These are phyloP conservation scores for Solidago caesia DNA, from an alignment of 129 eudicot species.

Conservation along the genomic window DNA sequence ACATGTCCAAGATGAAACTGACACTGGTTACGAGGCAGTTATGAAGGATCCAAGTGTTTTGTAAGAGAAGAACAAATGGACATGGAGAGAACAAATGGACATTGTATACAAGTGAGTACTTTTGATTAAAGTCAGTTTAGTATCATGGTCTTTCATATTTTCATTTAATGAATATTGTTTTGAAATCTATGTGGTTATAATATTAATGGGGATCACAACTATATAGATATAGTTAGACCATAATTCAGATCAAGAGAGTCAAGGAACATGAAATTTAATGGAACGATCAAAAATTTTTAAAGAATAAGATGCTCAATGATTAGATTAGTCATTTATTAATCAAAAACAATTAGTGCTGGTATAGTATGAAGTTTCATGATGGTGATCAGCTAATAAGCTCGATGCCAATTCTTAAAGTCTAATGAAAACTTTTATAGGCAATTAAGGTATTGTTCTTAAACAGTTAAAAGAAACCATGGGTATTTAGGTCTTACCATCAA, in stretches of 20 bases:
- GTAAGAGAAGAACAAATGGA: constrained; percentile 54
- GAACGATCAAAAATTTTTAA: neutral
- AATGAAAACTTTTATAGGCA: too few relatives aligned
- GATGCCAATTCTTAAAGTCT: too few relatives aligned
- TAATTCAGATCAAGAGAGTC: neutral
- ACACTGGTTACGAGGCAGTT: too few relatives aligned
- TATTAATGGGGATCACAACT: neutral
- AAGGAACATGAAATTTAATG: neutral
- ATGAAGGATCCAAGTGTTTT: constrained; percentile 21
- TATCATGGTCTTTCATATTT: neutral
- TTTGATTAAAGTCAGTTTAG: constrained; percentile 1
- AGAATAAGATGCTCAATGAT: neutral
- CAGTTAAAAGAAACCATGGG: too few relatives aligned
- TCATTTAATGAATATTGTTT: neutral
- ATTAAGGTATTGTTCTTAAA: too few relatives aligned
- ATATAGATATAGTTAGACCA: constrained; percentile 3
- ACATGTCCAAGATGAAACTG: too few relatives aligned
- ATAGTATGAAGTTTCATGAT: too few relatives aligned
- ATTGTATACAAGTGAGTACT: constrained; percentile 64
- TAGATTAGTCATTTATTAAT: neutral
- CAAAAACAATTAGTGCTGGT: too few relatives aligned
- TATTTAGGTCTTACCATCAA: too few relatives aligned
- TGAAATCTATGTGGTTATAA: neutral
- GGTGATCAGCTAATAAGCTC: too few relatives aligned
- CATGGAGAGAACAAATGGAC: constrained; percentile 46